Base-by-base conservation (phyloP, 208 protist genomes). In the Acanthamoeba castellanii region DNA sequence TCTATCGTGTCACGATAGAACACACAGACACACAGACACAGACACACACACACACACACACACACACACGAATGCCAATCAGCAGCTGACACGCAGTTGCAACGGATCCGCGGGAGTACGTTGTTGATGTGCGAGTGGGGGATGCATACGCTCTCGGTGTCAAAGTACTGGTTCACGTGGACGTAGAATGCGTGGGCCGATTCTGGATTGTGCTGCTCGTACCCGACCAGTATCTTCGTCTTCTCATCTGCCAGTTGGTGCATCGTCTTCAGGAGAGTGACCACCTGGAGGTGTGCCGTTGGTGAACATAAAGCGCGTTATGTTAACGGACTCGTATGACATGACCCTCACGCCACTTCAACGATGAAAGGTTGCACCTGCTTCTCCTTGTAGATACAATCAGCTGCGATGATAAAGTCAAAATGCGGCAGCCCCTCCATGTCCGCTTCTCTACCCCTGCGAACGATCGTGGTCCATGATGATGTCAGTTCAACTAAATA, bases 171-270 rank as follows among this genome's bases (percentile, higher is more conserved):
- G 59, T 64, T 64, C 9, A 64, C 59, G 13, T 64, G 13, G 18
- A 27, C 13, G 59, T 64, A 64, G 18, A 64, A 64, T 3, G 59
- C 59, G 59, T 64, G 59, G 11, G 59, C 59, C 59, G 59, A 64
- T 16, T 64, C 59, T 64, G 59, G 59, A 22, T 64, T 64, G 59
- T 64, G 59, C 59, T 64, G 59, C 59, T 64, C 59, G 59, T 64
- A 64, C 11, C 59, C 59, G 11, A 76, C 27, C 68, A 76, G 27
- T 7, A 76, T 76, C 32, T 27, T 11, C 27, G 68, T 76, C 32
- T 76, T 76, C 68, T 76, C 68, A 76, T 76, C 68, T 3, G 68
- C 68, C n/a, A 76, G 68, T n/a, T 45, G 68, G 34, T 76, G 68
- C 68, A 76, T 76, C 13, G 68, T 76, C 68, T 76, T 76, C 27